Evolutionary conservation across 139 green algal species (phyloP), one percentile per base, ranked within the genome.

Genomic region (Chlamydomonas incerta): DNA sequence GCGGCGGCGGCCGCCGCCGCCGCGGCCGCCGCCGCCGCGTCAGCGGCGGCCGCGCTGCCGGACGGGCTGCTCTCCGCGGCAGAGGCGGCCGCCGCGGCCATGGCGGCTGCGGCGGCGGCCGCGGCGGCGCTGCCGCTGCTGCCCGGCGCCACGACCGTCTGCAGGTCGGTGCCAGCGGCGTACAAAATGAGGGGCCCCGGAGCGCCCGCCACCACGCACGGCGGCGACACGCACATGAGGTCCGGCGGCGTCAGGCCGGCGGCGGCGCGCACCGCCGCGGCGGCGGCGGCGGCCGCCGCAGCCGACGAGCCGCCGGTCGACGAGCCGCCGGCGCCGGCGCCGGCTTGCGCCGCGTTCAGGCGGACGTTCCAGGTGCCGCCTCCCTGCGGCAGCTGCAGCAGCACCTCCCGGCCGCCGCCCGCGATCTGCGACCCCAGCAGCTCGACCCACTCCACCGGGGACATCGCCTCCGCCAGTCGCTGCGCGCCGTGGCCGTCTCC

Each of bases 211-310:
- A 83, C 23, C 23, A 83, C 41, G 29, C 76, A 83, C 8, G 63
- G 62, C 41, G 76, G 76, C 63, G 76, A 83, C 21, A 83, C 37
- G 65, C 76, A 83, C 15, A 57, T 47, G 21, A 83, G 76, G 46
- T 83, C 63, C 8, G 76, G 76, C 28, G 63, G 60, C 62, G 41
- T 10, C 13, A 50, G 41, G 60, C 60, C 60, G 60, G 23, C 60
- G 60, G 60, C 60, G 23, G 60, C 60, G 60, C 8, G 18, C 23
- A 24, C 60, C 2, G 55, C 20, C 17, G 20, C 55, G 9, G 55
- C 55, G 55, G 55, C 20, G 9, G 55, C 20, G 9, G 55, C 55
- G 55, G 29, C 35, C 28, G 35, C 20, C 60, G 21, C n/a, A 4
- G 15, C 13, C 65, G 24, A 11, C 18, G 60, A 33, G 24, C 24